Evolutionary conservation across 1,139 yeast species (phyloP), one percentile per base, ranked within the genome.

Genomic region (Candida buenavistaensis): DNA sequence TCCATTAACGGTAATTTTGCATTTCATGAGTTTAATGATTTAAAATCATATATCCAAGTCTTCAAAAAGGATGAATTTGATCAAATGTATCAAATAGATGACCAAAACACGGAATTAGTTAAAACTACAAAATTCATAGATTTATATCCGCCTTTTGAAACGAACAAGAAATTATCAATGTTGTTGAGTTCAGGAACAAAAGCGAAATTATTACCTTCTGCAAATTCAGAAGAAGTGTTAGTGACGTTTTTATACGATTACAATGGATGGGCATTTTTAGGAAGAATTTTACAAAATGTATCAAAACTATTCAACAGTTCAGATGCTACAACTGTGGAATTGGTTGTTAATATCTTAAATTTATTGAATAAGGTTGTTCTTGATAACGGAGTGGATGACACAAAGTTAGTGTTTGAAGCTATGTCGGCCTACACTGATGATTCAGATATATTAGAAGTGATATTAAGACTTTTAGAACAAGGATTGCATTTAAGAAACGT

Each of bases 251-350:
- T 82, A 28, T 78, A 83, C 54, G 71, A 74, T 5, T 88, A 81
- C 52, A 85, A 81, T 52, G 97, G 97, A 1, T 88, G 97, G 96
- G 76, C 94, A 0, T 64, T 85, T 27, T 49, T 90, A 23, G 97
- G 97, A 1, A 72, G 95, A 46, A 63, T 86, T 0, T 57, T 90
- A 20, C 90, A 84, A 46, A 83, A 82, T 45, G 55, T 82, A 6
- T 65, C 80, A 22, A 63, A 62, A 32, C 51, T 59, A 5, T 67
- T 64, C 43, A 59, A 70, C 34, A 46, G 57, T 11, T 46, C 58
- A 4, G 66, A 69, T 25, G 43, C 46, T 0, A 67, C 62, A 20
- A 68, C 71, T 40, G 51, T 62, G 32, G 61, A 60, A 9, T 41
- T 70, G 6, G 62, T 76, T 9, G 48, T 72, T 8, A 76, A 78